phyloP scores from a whole-genome alignment of 2,329 filamentous ascomycete genomes.

The Monilinia fructicola region DNA sequence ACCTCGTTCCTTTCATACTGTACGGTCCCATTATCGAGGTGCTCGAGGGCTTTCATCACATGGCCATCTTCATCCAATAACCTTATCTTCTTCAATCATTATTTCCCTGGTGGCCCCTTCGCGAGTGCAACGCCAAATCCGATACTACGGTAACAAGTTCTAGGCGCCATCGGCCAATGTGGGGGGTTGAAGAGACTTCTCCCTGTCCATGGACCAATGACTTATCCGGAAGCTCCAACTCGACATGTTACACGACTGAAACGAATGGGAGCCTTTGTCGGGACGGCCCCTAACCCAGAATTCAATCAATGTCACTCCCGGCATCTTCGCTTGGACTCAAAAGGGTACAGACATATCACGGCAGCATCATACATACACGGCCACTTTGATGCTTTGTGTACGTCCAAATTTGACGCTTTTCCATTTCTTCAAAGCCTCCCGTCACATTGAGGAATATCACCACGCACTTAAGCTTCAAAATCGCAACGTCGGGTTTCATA shows the following conservation, averaged over 20 bases:
- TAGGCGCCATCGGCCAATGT: conserved; percentile 13
- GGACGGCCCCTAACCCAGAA: not conserved
- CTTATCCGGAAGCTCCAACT: not conserved
- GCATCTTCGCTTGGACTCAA: conserved; percentile 8
- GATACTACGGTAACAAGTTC: conserved; percentile 13
- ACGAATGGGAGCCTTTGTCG: conserved; percentile 3
- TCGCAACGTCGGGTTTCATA: conserved; percentile 5
- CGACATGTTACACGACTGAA: conserved; percentile 18
- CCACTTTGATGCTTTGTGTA: conserved; percentile 13
- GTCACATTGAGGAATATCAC: conserved; percentile 3
- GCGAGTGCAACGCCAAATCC: conserved; percentile 13
- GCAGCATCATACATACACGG: conserved; percentile 15
- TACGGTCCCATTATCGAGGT: not conserved
- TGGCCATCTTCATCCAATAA: not conserved
- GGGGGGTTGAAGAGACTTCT: not conserved
- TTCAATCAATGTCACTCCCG: not conserved
- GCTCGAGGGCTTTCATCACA: not conserved
- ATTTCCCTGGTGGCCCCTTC: not conserved
- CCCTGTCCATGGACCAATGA: conserved; percentile 6
- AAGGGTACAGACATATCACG: not conserved
- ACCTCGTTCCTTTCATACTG: not conserved
- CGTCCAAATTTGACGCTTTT: not conserved
- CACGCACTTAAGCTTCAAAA: conserved; percentile 11
- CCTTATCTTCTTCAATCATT: conserved; percentile 4
- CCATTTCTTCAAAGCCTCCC: not conserved